Conservation (phyloP, 208 protist genomes). For the Trypanosoma caninum region DNA sequence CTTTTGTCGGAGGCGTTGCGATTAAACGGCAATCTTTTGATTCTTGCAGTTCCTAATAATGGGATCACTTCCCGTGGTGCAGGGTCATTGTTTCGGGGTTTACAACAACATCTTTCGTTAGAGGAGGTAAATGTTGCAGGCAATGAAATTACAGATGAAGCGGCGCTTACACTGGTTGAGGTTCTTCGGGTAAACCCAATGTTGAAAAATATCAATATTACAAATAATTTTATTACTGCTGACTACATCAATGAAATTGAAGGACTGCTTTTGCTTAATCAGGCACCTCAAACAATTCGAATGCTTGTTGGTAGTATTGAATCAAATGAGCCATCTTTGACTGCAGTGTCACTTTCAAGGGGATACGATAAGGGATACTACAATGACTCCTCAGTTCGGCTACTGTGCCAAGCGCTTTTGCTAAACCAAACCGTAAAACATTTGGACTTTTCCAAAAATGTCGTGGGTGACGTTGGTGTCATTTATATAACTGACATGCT, state of each 20-base stretch:
- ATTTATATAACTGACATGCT: constrained; percentile 63
- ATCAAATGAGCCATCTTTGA: constrained; percentile 38
- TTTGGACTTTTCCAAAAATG: constrained; percentile 80
- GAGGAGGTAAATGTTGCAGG: constrained; percentile 82
- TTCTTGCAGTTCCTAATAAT: constrained; percentile 86
- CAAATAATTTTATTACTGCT: constrained; percentile 60
- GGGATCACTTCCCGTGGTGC: constrained; percentile 68
- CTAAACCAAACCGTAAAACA: constrained; percentile 51
- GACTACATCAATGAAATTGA: constrained; percentile 59
- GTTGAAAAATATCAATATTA: constrained; percentile 65
- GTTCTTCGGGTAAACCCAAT: constrained; percentile 60
- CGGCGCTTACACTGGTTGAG: constrained; percentile 45
- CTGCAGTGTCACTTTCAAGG: constrained; percentile 58
- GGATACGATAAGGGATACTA: constrained; percentile 32
- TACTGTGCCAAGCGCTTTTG: constrained; percentile 63
- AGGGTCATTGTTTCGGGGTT: constrained; percentile 41
- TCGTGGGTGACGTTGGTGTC: constrained; percentile 72
- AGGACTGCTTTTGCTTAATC: constrained; percentile 69
- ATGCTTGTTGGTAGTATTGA: constrained; percentile 55
- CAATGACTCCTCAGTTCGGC: constrained; percentile 67
- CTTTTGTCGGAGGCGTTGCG: constrained; percentile 51
- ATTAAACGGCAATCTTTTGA: constrained; percentile 58
- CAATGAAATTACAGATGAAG: constrained; percentile 67
- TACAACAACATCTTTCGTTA: constrained; percentile 49
- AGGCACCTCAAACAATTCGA: constrained; percentile 57